Evolutionary conservation across 768 basidiomycete genomes (phyloP), one percentile per base, ranked within the genome.

Genomic region (Strobilomyces echinocephalus): DNA sequence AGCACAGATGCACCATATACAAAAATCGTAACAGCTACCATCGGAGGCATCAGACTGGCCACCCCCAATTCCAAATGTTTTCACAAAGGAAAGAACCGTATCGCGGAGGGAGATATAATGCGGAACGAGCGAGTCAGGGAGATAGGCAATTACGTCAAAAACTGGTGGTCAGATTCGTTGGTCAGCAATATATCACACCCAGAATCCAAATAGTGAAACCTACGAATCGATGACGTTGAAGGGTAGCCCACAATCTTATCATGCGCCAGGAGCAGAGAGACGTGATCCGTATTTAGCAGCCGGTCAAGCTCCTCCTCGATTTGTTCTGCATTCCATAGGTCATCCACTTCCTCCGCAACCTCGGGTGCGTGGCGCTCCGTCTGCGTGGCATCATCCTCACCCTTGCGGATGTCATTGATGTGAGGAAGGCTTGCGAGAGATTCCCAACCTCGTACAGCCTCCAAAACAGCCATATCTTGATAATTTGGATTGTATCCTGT

Each of bases 391-490:
- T 69, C 71, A 15, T 73, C 72, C 8, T 77, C 64, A 16, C 61
- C 79, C 61, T 83, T 83, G 26, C 75, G 79, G 8, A 80, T 77
- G 45, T 88, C 85, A 56, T 85, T 84, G 64, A 88, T 85, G 52
- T 87, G 87, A 2, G 84, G 84, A 18, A 88, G 70, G 1, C 79
- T 79, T 12, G 86, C 83, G 8, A 84, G 76, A 40, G 79, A 84
- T 66, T 93, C 90, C 85, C 91, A 98, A 14, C 94, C 95, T 44
- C 93, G 84, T 15, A 97, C 94, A 16, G 95, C 95, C 60, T 95
- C 95, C 28, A 97, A 81, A 45, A 98, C 95, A 2, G 93, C 94
- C 95, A 99, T 98, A 66, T 99, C 95, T 68, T 97, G 95, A 71
- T 97, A 97, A 69, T 99, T 99, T 15, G 95, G 95, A 68, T 99